phyloP scores from a whole-genome alignment of 1,284 basidiomycete species.

The Ceratobasidium sp. region DNA sequence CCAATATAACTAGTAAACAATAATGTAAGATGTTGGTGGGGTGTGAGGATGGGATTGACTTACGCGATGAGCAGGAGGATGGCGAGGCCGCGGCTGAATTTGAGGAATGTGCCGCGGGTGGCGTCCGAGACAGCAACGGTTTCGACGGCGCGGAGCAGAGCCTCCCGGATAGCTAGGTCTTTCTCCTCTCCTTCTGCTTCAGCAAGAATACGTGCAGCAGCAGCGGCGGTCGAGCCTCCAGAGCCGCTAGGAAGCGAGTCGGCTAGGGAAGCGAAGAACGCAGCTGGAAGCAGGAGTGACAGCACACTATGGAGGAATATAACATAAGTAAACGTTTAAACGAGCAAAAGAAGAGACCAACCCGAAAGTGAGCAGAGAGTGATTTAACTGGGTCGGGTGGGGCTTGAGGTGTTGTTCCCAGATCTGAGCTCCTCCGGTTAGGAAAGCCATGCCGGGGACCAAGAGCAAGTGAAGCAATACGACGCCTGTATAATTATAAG shows the following conservation, averaged over 20 bases:
- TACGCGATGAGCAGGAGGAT: conserved; percentile 72
- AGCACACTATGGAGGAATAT: conserved; percentile 64
- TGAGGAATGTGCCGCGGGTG: conserved; percentile 64
- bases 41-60: conserved; percentile 51
- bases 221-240: conserved; percentile 27
- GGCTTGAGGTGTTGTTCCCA: conserved; percentile 66
- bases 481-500: conserved; percentile 61
- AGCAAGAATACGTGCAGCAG: conserved; percentile 29
- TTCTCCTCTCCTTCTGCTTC: conserved; percentile 7
- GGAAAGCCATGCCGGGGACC: conserved; percentile 71
- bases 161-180: conserved; percentile 25
- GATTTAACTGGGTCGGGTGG: conserved; percentile 71
- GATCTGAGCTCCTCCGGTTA: conserved; percentile 71
- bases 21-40: conserved; percentile 20
- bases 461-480: conserved; percentile 72
- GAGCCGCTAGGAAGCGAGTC: conserved; percentile 46
- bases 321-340: not conserved
- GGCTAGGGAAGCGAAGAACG: conserved; percentile 69
- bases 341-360: conserved; percentile 52
- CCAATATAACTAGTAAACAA: conserved; percentile 65
- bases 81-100: conserved; percentile 73
- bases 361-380: conserved; percentile 74
- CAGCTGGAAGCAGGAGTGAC: conserved; percentile 71
- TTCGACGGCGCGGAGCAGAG: conserved; percentile 30
- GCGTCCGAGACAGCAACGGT: conserved; percentile 58